Evolutionary conservation across 768 basidiomycete genomes (phyloP), one percentile per base, ranked within the genome.

Genomic region (Lentinula lateritia): DNA sequence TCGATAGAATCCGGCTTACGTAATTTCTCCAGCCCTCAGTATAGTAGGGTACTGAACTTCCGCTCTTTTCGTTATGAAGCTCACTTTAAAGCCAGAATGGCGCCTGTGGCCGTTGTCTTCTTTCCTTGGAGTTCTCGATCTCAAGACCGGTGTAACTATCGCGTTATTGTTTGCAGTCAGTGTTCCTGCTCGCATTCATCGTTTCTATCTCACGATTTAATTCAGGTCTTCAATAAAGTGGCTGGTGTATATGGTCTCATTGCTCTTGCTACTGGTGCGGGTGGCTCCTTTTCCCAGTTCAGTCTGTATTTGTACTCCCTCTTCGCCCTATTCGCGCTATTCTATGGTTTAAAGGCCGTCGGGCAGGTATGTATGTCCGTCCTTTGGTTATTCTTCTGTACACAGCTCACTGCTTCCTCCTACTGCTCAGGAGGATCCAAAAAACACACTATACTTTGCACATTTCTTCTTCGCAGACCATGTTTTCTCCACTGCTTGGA

Each of bases 201-300:
- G n/a, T 16, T 36, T 2, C 8, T 2, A 34, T 52, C 32, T 52
- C 34, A 34, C 50, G 43, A 61, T 36, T 61, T 34, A 28, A 28
- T 43, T 32, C 68, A 92, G 91, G 76, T 94, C 58, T 79, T 99
- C 66, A 99, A 99, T 83, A 99, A 99, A 76, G 96, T 95, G 54
- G 95, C 97, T 18, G 96, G 97, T 55, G 85, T 98, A 8, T 99
- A 98, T 71, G 97, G 97, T 60, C 83, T 99, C 61, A 88, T 99
- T 62, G 95, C 95, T 5, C 83, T 95, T 61, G 75, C 95, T 62
- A 90, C 90, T 0, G 95, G 95, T 18, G 89, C 92, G 35, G 93
- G 92, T n/a, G 89, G 90, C n/a, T 87, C 89, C n/a, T 86, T 94
- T 66, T 87, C 90, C 0, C 97, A 99, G 74, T 81, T 98, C 63